A percentile compares a stretch with the other conserved stretches of the same genome.
These are phyloP conservation scores for Massarina eburnea DNA, from an alignment of 2,329 filamentous ascomycete genomes.

Conservation along the genomic window DNA sequence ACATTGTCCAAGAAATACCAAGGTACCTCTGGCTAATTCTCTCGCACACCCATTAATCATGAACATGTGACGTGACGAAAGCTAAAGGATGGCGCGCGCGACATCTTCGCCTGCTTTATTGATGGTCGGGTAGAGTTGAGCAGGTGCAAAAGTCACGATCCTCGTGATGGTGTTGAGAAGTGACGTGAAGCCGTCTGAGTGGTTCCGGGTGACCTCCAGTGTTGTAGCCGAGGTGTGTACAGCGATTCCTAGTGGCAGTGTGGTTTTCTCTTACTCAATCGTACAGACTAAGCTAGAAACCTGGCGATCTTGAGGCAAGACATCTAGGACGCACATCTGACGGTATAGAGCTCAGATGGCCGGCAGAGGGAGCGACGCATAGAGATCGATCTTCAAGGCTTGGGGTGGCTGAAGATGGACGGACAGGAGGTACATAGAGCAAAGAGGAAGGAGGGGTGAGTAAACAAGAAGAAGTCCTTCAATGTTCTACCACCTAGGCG, in stretches of 20 bases:
- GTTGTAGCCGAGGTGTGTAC: neutral
- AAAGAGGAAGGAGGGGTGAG: neutral
- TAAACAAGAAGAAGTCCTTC: too few relatives aligned
- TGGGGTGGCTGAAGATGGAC: neutral
- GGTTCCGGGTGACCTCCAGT: neutral
- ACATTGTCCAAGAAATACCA: neutral
- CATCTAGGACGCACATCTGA: neutral
- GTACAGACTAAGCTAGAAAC: neutral
- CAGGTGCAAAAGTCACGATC: conserved; percentile 13
- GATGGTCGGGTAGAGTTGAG: too few relatives aligned
- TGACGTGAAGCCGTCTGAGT: conserved; percentile 7
- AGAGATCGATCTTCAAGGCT: neutral
- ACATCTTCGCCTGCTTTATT: too few relatives aligned
- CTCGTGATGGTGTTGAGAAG: conserved; percentile 23
- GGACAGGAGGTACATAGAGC: neutral
- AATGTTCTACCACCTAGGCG: too few relatives aligned
- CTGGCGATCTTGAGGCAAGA: neutral
- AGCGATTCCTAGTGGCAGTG: neutral
- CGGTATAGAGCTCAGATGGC: neutral
- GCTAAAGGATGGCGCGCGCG: neutral
- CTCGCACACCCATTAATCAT: neutral
- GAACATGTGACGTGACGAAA: neutral
- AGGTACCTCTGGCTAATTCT: neutral
- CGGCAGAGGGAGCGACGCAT: neutral
- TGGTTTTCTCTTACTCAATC: neutral